Conservation (phyloP, 352 stramenopile genomes). For the Thalassiosira delicatula region DNA sequence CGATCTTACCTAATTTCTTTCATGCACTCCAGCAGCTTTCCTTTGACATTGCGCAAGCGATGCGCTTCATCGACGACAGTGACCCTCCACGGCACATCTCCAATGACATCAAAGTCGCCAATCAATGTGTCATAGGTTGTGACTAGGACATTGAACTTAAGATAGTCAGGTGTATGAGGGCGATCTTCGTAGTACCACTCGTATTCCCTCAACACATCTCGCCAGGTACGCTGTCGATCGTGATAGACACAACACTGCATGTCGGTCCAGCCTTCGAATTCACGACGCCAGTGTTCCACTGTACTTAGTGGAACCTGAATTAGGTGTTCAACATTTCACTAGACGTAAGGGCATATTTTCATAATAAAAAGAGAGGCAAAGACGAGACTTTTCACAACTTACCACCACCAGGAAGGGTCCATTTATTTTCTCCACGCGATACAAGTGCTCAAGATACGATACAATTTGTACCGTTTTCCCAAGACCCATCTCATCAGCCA, state of each 20-base stretch:
- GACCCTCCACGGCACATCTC: slow-evolving; percentile 94
- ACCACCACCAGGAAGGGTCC: slow-evolving; percentile 95
- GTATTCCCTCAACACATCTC: slow-evolving; percentile 97
- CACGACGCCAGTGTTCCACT: slow-evolving; percentile 89
- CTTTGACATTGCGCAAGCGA: slow-evolving; percentile 94
- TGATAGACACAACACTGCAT: slow-evolving; percentile 98
- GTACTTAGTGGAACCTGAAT: slow-evolving; percentile 62
- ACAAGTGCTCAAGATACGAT: slow-evolving; percentile 95
- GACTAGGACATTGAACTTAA: slow-evolving; percentile 99
- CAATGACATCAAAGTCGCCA: slow-evolving; percentile 93
- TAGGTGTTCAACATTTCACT: no score
- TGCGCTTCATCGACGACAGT: slow-evolving; percentile 99
- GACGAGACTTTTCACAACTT: slow-evolving; percentile 65
- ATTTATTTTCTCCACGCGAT: slow-evolving; percentile 90
- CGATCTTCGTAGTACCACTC: slow-evolving; percentile 96
- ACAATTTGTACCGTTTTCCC: slow-evolving; percentile 90
- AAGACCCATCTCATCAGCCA: slow-evolving; percentile 98
- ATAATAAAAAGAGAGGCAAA: neutral
- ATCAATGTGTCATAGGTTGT: slow-evolving; percentile 99
- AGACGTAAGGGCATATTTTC: no score
- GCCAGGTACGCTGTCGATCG: slow-evolving; percentile 89
- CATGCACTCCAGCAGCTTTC: slow-evolving; percentile 72
- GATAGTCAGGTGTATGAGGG: slow-evolving; percentile 82
- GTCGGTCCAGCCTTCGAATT: slow-evolving; percentile 93
- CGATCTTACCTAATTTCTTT: slow-evolving; percentile 79